Base-by-base conservation (phyloP, 2,329 filamentous ascomycete genomes). In the Aureobasidium sp. region DNA sequence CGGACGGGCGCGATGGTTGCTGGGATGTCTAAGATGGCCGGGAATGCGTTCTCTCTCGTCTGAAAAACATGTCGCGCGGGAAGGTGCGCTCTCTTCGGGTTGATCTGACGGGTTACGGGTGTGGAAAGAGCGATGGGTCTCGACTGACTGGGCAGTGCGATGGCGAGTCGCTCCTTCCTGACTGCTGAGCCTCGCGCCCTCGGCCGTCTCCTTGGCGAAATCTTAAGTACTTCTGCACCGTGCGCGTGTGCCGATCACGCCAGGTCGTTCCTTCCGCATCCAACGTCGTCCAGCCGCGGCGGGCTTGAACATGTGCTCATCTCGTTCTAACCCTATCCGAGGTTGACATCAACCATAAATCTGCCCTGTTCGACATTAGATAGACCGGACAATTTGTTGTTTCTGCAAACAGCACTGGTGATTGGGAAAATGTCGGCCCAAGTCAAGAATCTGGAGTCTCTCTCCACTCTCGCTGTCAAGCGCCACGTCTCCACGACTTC, bases 391-490 rank as follows among this genome's bases (percentile, higher is more conserved):
- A 32, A 30, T 40, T 40, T 39, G 24, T 47, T 47, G 51, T 54
- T 47, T 47, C 6, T 40, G 14, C 19, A n/a, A 12, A 12, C 17
- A 54, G 8, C 29, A 40, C 54, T 24, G 17, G 25, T 37, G 16
- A 16, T 49, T 16, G 16, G 38, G 30, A 32, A 53, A 14, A 54
- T 48, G n/a, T 41, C 39, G 41, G 11, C 30, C 11, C 30, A 37
- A 1, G 22, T 37, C n/a, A 37, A 17, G 30, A 57, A 49, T 30
- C 49, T 68, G 17, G 56, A 59, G 27, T 62, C 61, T 1, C 47
- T 67, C 12, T 60, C 64, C 50, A 56, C 62, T 4, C 66, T 62
- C 55, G 55, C 66, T 8, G 48, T 40, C 10, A 53, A 63, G 35
- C 58, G 63, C 37, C 61, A 63, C 42, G 54, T 59, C 53, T 62